Conservation (phyloP, 2,329 filamentous ascomycete genomes). For the Verticillium klebahnii region DNA sequence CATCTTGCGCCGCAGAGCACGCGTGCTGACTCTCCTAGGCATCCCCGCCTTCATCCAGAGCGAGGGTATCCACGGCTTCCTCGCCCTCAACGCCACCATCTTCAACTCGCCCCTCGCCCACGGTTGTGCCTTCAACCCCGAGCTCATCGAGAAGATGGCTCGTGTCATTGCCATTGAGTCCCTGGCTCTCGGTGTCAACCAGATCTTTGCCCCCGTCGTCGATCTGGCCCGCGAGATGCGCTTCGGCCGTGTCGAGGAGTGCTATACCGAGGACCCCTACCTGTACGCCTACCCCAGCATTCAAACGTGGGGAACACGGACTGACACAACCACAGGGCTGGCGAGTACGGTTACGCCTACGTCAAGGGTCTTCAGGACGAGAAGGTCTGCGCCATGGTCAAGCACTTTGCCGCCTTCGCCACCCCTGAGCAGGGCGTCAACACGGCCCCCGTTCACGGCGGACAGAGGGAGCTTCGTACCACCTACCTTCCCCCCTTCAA, state of each 20-base stretch:
- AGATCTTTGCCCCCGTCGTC: slow-evolving; percentile 66
- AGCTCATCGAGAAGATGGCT: slow-evolving; percentile 62
- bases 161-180: slow-evolving; percentile 61
- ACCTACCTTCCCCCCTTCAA: slow-evolving; percentile 60
- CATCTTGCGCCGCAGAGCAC: not conserved
- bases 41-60: slow-evolving; percentile 72
- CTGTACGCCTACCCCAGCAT: slow-evolving; percentile 33
- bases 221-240: slow-evolving; percentile 68
- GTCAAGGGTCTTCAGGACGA: slow-evolving; percentile 56
- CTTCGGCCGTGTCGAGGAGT: slow-evolving; percentile 71
- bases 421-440: slow-evolving; percentile 70
- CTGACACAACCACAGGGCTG: slow-evolving; percentile 32
- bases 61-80: slow-evolving; percentile 70
- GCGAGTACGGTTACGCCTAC: slow-evolving; percentile 60
- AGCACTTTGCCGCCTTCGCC: slow-evolving; percentile 69
- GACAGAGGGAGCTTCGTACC: slow-evolving; percentile 48
- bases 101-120: slow-evolving; percentile 75
- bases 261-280: slow-evolving; percentile 64
- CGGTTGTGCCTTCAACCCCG: slow-evolving; percentile 66
- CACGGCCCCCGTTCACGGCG: slow-evolving; percentile 52
- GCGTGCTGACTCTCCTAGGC: slow-evolving; percentile 45
- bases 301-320: not conserved
- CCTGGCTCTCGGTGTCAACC: slow-evolving; percentile 63
- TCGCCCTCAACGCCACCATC: slow-evolving; percentile 69
- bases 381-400: slow-evolving; percentile 67